Percentiles rank a stretch among this genome's conserved stretches.
Evolutionary conservation across 495 filamentous ascomycete genomes (phyloP).

Genomic region (Xylaria intraflava): DNA sequence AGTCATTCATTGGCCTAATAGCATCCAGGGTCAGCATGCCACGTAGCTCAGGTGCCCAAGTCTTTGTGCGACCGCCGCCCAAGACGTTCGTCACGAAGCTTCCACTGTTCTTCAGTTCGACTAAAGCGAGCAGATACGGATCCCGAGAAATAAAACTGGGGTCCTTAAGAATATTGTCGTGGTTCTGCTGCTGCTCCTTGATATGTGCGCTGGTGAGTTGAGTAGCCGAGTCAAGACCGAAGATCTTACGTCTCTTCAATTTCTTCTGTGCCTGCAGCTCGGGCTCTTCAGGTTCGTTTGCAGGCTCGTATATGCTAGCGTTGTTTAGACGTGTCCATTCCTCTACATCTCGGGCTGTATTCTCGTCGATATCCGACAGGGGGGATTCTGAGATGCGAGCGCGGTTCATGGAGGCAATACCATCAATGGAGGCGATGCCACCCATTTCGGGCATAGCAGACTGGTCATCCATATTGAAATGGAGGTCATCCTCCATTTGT

Average conservation of each 20-base stretch:
- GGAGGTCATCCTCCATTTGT: slow-evolving; percentile 53
- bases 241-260: slow-evolving; percentile 68
- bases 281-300: slow-evolving; percentile 49
- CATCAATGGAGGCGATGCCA: slow-evolving; percentile 37
- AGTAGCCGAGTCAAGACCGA: slow-evolving; percentile 61
- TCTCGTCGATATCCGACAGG: slow-evolving; percentile 61
- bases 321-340: slow-evolving; percentile 48
- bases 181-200: slow-evolving; percentile 71
- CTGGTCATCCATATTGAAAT: slow-evolving; percentile 45
- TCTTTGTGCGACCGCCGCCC: slow-evolving; percentile 64
- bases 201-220: slow-evolving; percentile 53
- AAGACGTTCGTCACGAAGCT: slow-evolving; percentile 78
- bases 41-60: slow-evolving; percentile 87
- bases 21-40: slow-evolving; percentile 77
- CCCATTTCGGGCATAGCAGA: slow-evolving; percentile 38
- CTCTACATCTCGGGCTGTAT: slow-evolving; percentile 46
- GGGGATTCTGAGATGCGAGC: slow-evolving; percentile 61
- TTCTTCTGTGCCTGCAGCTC: slow-evolving; percentile 58
- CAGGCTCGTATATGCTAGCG: slow-evolving; percentile 45
- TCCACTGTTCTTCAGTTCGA: slow-evolving; percentile 82
- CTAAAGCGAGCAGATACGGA: slow-evolving; percentile 75
- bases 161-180: slow-evolving; percentile 71
- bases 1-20: slow-evolving; percentile 66
- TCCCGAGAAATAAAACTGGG: slow-evolving; percentile 77
- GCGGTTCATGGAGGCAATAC: slow-evolving; percentile 38